Percentiles rank a stretch among this genome's conserved stretches.
Evolutionary conservation across 2,329 filamentous ascomycete genomes (phyloP).

Genomic region (Xylariaceae sp.): DNA sequence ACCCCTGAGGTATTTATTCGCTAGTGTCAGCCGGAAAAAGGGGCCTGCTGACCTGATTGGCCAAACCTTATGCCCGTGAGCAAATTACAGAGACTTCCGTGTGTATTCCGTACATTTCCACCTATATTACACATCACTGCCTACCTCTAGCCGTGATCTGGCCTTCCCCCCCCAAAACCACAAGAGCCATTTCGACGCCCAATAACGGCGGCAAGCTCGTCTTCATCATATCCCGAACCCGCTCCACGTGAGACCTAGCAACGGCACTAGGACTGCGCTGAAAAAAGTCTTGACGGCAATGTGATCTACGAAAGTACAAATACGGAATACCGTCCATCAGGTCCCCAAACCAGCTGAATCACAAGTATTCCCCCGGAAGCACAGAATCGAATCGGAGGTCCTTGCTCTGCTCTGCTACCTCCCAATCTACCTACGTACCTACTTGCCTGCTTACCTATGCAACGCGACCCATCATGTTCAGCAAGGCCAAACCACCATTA

Average conservation of each 20-base stretch:
- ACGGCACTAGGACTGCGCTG: background rate
- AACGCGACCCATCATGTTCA: background rate
- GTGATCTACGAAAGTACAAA: background rate
- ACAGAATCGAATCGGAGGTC: background rate
- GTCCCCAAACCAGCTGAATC: background rate
- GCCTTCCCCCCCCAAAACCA: background rate
- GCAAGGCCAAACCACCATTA: background rate
- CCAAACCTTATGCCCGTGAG: background rate
- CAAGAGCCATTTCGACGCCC: background rate
- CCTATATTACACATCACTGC: background rate
- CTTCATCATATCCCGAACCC: background rate
- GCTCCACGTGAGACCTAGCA: background rate
- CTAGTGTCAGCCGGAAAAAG: background rate
- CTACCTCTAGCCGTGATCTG: background rate
- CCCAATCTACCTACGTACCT: no score
- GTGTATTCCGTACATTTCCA: background rate
- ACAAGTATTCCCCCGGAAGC: background rate
- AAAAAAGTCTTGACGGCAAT: background rate
- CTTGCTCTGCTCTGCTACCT: background rate
- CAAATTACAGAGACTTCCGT: background rate
- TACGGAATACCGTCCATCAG: background rate
- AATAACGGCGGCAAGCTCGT: background rate
- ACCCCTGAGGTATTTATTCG: background rate
- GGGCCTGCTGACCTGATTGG: background rate
- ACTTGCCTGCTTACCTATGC: background rate